Evolutionary conservation across 2,329 filamentous ascomycete genomes (phyloP), one percentile per base, ranked within the genome.

Genomic region (Colletotrichum chrysophilum): DNA sequence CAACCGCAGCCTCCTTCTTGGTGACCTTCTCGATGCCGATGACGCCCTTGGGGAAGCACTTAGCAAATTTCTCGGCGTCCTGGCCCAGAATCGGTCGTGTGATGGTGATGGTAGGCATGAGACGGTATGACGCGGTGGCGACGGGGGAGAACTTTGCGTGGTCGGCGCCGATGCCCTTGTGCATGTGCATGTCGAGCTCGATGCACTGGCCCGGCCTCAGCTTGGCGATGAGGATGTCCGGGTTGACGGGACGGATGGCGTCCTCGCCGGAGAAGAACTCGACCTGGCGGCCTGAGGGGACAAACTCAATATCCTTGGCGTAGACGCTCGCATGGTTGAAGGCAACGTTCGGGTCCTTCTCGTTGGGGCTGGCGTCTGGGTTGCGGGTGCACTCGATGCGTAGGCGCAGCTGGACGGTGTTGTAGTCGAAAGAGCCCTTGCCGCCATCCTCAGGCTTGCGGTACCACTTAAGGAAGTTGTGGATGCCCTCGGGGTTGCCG

Each of bases 131-230:
- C 4, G 97, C 97, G 2, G 97, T 98, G 4, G 96, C 96, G 43
- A 98, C 97, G 62, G 97, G 97, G 1, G 95, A 98, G 88, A 97
- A 99, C 86, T 99, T 99, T 80, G 97, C 94, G 85, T 99, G 97
- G 85, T 99, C 97, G 78, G 94, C 92, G 64, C 97, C 97, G 79
- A 97, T 93, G 76, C 97, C 97, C 87, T 98, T 98, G 87, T 98
- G 93, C 87, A 96, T 97, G 88, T 98, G 96, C 91, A 98, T 94
- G 79, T 94, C 93, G 77, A 98, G 88, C 81, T 95, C 91, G 81
- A 99, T 95, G 80, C 92, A 91, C 88, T 99, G 97, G 6, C 94
- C 94, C 0, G 97, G 97, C 32, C 97, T 93, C 85, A 99, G 88
- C 88, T 99, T 99, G 76, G 96, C 96, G 82, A 99, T 93, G 72